These are phyloP conservation scores for Escovopsis sp. DNA, from an alignment of 2,329 filamentous ascomycete species.

Conservation along the genomic window DNA sequence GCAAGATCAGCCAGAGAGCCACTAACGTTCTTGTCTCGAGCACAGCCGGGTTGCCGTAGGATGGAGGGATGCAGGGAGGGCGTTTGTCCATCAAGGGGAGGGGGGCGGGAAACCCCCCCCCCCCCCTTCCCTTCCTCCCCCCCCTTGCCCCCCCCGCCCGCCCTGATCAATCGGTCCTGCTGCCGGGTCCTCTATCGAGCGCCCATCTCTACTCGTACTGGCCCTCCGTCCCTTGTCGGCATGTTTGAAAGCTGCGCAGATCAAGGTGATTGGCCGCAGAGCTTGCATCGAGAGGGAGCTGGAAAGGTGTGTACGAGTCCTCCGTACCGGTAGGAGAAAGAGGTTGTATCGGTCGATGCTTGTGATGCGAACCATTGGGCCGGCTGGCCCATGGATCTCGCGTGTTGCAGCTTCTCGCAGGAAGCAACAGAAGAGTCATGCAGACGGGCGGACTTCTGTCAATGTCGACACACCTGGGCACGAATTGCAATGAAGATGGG, in stretches of 20 bases:
- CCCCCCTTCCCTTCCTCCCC: too few species aligned
- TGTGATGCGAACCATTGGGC: constrained; percentile 4
- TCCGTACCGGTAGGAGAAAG: too few species aligned
- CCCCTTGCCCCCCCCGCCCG: not conserved
- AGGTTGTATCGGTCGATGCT: not conserved
- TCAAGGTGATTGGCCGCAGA: not conserved
- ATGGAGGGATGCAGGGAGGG: not conserved
- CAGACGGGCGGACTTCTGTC: too few species aligned
- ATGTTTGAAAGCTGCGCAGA: too few species aligned
- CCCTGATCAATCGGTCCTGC: constrained; percentile 7
- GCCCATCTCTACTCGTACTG: too few species aligned
- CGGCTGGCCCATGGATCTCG: not conserved
- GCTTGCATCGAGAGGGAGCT: not conserved
- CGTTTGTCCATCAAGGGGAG: constrained; percentile 1
- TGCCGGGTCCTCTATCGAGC: constrained; percentile 3
- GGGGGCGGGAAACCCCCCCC: not conserved
- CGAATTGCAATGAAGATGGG: too few species aligned
- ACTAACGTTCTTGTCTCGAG: constrained; percentile 25
- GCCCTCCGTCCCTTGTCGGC: too few species aligned
- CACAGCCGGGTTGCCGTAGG: constrained; percentile 16
- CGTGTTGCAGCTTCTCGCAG: too few species aligned
- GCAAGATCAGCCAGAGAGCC: constrained; percentile 23
- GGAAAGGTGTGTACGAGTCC: not conserved
- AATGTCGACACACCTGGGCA: too few species aligned
- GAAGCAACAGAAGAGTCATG: too few species aligned